Evolutionary conservation across 2,329 filamentous ascomycete genomes (phyloP).

Genomic region (Fusarium agapanthi): DNA sequence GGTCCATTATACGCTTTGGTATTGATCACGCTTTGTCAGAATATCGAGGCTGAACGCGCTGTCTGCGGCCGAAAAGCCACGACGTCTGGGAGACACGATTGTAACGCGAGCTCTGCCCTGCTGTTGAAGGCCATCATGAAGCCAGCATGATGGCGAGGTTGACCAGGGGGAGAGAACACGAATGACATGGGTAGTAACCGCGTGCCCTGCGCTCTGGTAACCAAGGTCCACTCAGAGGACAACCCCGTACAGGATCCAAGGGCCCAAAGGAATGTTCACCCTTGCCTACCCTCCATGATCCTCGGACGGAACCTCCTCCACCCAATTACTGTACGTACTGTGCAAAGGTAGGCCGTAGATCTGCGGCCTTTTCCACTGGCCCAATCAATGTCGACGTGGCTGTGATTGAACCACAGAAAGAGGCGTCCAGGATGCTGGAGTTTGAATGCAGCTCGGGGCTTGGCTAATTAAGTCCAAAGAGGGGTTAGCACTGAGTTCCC

Average conservation of each 20-base stretch:
- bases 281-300: not conserved
- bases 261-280: conserved; percentile 40
- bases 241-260: conserved; percentile 33
- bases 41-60: conserved; percentile 6
- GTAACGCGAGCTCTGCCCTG: conserved; percentile 29
- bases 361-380: conserved; percentile 43
- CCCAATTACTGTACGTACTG: conserved; percentile 38
- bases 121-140: conserved; percentile 36
- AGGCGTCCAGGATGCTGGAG: conserved; percentile 40
- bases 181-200: conserved; percentile 29
- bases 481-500: conserved; percentile 41
- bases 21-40: not conserved
- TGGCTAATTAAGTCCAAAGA: conserved; percentile 40
- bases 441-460: conserved; percentile 42
- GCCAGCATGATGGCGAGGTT: conserved; percentile 38
- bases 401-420: conserved; percentile 35
- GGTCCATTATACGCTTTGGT: not conserved
- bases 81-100: conserved; percentile 11
- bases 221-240: conserved; percentile 32
- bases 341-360: conserved; percentile 33
- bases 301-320: conserved; percentile 18
- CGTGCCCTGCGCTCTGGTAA: conserved; percentile 33
- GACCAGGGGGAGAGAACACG: conserved; percentile 32
- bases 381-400: conserved; percentile 42
- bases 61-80: conserved; percentile 22